These are phyloP conservation scores for Sarocladium oryzae DNA, from an alignment of 2,329 filamentous ascomycete species.

Conservation along the genomic window DNA sequence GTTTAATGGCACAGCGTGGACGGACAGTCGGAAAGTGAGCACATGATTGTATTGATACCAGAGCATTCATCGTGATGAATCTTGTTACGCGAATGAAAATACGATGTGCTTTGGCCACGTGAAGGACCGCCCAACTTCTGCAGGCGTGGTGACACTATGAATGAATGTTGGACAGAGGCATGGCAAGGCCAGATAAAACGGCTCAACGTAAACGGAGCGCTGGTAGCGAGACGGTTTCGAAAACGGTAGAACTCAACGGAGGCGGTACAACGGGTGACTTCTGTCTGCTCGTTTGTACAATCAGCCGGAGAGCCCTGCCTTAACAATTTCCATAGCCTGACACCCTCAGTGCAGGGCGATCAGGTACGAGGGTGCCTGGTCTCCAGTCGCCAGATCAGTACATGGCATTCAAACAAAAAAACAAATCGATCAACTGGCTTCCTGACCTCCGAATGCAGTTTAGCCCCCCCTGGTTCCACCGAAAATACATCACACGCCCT, in stretches of 20 bases:
- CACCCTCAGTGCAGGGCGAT: background rate
- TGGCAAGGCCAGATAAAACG: too few species aligned
- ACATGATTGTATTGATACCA: conserved; percentile 7
- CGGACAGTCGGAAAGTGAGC: background rate
- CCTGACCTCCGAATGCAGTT: background rate
- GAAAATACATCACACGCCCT: background rate
- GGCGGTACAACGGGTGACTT: background rate
- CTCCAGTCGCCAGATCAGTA: conserved; percentile 1
- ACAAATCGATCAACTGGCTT: too few species aligned
- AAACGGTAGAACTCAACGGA: background rate
- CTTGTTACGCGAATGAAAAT: conserved; percentile 3
- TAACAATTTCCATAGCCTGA: background rate
- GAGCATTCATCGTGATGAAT: conserved; percentile 5
- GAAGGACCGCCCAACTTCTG: too few species aligned
- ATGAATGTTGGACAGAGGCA: too few species aligned
- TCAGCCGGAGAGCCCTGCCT: background rate
- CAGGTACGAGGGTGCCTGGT: conserved; percentile 1
- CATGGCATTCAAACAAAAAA: too few species aligned
- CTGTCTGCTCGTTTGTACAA: background rate
- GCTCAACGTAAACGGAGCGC: too few species aligned
- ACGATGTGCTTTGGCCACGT: background rate
- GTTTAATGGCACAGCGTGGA: background rate
- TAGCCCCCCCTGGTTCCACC: background rate
- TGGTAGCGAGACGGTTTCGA: background rate
- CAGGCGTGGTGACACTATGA: too few species aligned